Base-by-base conservation (phyloP, 2,329 filamentous ascomycete species). In the Ramularia collo-cygni region DNA sequence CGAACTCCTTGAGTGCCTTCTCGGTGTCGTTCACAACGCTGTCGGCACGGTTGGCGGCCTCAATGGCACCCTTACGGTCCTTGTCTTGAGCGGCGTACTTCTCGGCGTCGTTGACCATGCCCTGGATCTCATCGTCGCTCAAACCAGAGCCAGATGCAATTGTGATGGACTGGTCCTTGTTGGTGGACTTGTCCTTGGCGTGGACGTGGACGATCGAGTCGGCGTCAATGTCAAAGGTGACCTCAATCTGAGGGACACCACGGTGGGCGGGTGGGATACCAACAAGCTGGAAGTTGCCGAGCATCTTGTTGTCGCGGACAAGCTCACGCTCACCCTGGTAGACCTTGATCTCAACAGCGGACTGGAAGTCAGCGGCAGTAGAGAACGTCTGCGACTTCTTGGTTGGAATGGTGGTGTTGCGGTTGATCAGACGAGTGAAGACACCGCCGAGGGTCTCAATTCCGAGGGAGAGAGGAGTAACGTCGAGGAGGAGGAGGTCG, bases 401-500 rank as follows among this genome's bases (percentile, higher is more conserved):
- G 72, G 90, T 96, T 42, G 90, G 90, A 64, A 96, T 96, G 53
- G 90, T 95, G 62, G 90, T 96, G 79, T 96, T 96, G 59, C 90
- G 86, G 82, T 94, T 95, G 76, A 96, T 96, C 68, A 96, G 70
- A 64, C 88, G 85, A 40, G 90, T 90, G 64, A 95, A 96, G 70
- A 96, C 95, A 76, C 95, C 95, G 55, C 92, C 90, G 75, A 96
- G 92, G 92, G 96, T 98, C 63, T 90, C 92, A 55, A 98, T 90
- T 83, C 92, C 92, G 21, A 98, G 85, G 48, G 88, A 95, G 50
- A 98, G 84, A 56, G 92, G 92, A 61, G 89, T 83, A 60, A 98
- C 92, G 70, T 98, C 92, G 62, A 98, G 79, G 50, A 98, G 83
- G 50, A 98, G 82, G 53, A 98, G 83, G 67, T 96, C 92, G 54